phyloP scores from a whole-genome alignment of 2,329 filamentous ascomycete genomes.

The Aspergillus ochraceoroseus region DNA sequence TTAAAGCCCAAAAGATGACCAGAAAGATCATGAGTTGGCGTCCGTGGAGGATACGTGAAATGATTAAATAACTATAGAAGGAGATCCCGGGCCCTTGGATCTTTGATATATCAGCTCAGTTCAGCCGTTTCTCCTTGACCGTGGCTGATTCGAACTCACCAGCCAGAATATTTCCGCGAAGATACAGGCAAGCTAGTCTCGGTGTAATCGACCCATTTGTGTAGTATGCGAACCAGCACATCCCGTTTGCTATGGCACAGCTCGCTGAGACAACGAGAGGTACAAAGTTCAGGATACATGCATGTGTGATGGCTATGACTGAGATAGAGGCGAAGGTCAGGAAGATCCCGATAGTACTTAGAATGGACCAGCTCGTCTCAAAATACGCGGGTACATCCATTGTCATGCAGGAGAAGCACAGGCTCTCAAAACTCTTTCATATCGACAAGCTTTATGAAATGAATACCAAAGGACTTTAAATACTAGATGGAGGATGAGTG shows the following conservation, averaged over 20 bases:
- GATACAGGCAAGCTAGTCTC: conserved; percentile 4
- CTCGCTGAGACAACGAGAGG: conserved; percentile 12
- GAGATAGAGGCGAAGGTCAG: conserved; percentile 9
- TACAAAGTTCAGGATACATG: conserved; percentile 9
- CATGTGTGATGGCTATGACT: conserved; percentile 11
- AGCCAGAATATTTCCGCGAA: conserved; percentile 16
- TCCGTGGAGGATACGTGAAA: conserved; percentile 8
- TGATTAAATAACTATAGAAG: conserved; percentile 17
- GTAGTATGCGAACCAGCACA: conserved; percentile 15
- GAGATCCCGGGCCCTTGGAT: conserved; percentile 14
- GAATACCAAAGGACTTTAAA: too few relatives aligned
- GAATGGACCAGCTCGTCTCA: conserved; percentile 15
- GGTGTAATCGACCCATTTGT: not conserved
- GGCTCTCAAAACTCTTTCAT: too few relatives aligned
- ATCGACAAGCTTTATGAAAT: too few relatives aligned
- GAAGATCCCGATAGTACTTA: conserved; percentile 16
- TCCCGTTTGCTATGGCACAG: conserved; percentile 13
- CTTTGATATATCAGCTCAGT: conserved; percentile 1
- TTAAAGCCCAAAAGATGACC: conserved; percentile 13
- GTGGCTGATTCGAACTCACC: conserved; percentile 4
- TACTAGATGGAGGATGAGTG: too few relatives aligned
- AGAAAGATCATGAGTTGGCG: conserved; percentile 5
- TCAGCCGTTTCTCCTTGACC: not conserved
- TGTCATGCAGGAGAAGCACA: too few relatives aligned
- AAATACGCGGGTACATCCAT: conserved; percentile 3